Evolutionary conservation across 1,139 yeast species (phyloP).

Genomic region (Suhomyces coccinellae): DNA sequence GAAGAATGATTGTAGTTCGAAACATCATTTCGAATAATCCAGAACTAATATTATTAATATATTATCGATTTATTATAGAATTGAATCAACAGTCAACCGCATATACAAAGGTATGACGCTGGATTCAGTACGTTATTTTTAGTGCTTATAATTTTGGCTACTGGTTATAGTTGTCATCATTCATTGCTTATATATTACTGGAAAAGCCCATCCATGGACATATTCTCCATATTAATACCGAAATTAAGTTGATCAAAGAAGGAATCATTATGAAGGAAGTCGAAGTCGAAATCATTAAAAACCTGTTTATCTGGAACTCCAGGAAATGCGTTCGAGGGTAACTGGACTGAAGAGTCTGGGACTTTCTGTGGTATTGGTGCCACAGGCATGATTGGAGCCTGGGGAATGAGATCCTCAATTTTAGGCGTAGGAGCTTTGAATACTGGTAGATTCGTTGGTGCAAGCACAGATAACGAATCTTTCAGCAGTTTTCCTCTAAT

Average conservation of each 20-base stretch:
- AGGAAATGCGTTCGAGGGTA: constrained; percentile 6
- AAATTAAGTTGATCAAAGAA: constrained; percentile 22
- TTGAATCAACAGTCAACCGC: too few relatives aligned
- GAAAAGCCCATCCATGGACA: constrained; percentile 12
- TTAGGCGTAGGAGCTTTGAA: constrained; percentile 9
- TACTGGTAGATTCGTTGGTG: constrained; percentile 5
- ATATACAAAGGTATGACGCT: too few relatives aligned
- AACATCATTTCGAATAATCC: too few relatives aligned
- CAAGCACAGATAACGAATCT: constrained; percentile 1
- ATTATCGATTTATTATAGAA: too few relatives aligned
- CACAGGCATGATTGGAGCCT: constrained; percentile 1
- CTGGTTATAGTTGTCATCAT: neutral
- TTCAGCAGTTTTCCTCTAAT: constrained; percentile 19
- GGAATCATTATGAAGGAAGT: constrained; percentile 33
- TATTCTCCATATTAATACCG: constrained; percentile 14
- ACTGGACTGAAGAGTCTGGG: constrained; percentile 1
- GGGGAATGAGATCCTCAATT: constrained; percentile 3
- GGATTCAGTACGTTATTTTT: too few relatives aligned
- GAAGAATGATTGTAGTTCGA: too few relatives aligned
- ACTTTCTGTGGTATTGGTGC: constrained; percentile 3
- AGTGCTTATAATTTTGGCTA: too few relatives aligned
- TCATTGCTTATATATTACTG: neutral
- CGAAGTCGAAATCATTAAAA: constrained; percentile 32
- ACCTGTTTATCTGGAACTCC: constrained; percentile 12
- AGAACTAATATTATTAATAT: too few relatives aligned